Conservation (phyloP, 2,329 filamentous ascomycete genomes). For the Colletotrichum zoysiae region DNA sequence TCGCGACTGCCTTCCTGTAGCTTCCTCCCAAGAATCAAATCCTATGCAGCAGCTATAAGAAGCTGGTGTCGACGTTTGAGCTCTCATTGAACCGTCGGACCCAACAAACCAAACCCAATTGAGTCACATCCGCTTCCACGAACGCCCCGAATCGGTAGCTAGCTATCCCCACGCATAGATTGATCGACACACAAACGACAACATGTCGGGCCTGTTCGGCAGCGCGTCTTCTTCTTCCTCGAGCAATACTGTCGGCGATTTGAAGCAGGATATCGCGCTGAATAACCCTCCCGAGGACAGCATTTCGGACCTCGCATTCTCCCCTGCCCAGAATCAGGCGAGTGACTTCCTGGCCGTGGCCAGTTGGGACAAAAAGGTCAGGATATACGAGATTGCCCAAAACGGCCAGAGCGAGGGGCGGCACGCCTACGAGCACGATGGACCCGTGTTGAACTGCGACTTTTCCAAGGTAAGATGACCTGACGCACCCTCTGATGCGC, state of each 20-base stretch:
- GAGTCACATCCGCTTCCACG: background rate
- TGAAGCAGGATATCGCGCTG: slow-evolving; percentile 88
- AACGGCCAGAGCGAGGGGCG: slow-evolving; percentile 86
- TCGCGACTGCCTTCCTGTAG: slow-evolving; percentile 39
- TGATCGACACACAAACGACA: slow-evolving; percentile 8
- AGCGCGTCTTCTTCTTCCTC: slow-evolving; percentile 63
- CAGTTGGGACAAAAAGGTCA: slow-evolving; percentile 98
- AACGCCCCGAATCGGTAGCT: background rate
- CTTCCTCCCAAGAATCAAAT: slow-evolving; percentile 11
- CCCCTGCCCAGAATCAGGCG: slow-evolving; percentile 67
- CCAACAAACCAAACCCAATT: no score
- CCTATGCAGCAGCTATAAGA: slow-evolving; percentile 22
- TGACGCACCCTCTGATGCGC: background rate
- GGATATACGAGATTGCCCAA: slow-evolving; percentile 90
- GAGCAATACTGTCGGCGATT: slow-evolving; percentile 86
- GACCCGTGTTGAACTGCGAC: slow-evolving; percentile 84
- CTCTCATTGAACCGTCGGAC: background rate
- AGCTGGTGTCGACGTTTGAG: slow-evolving; percentile 5
- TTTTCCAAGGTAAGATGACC: slow-evolving; percentile 83
- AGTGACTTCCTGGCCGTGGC: slow-evolving; percentile 88
- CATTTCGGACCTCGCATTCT: slow-evolving; percentile 89
- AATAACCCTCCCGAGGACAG: slow-evolving; percentile 86
- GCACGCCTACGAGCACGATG: slow-evolving; percentile 87
- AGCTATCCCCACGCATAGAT: background rate
- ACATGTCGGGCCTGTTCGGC: slow-evolving; percentile 76